Evolutionary conservation across 2,329 filamentous ascomycete species (phyloP).

Genomic region (Fusarium floridanum): DNA sequence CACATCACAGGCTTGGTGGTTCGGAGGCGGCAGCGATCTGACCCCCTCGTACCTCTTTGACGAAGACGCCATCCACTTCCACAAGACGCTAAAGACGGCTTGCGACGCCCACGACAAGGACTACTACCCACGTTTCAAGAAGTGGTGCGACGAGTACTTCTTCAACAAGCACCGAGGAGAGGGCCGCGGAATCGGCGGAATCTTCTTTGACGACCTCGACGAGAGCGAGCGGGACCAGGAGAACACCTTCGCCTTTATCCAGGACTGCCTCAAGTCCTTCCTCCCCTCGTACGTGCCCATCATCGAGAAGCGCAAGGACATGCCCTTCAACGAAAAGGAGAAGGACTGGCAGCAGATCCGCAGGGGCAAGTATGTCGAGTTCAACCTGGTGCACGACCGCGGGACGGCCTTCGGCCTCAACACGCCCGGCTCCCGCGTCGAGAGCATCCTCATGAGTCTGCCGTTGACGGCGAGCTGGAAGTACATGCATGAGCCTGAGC

Average conservation of each 20-base stretch:
- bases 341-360: slow-evolving; percentile 98
- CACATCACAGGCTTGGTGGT: slow-evolving; percentile 93
- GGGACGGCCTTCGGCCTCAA: slow-evolving; percentile 95
- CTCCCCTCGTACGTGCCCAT: slow-evolving; percentile 93
- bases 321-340: slow-evolving; percentile 87
- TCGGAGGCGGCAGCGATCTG: slow-evolving; percentile 93
- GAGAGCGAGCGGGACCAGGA: slow-evolving; percentile 88
- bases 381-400: slow-evolving; percentile 96
- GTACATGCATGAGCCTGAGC: slow-evolving; percentile 91
- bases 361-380: slow-evolving; percentile 96
- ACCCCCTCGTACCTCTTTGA: slow-evolving; percentile 96
- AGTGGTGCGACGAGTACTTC: slow-evolving; percentile 99
- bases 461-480: slow-evolving; percentile 93
- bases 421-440: slow-evolving; percentile 89
- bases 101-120: slow-evolving; percentile 93
- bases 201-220: slow-evolving; percentile 99
- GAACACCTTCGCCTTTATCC: slow-evolving; percentile 89
- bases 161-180: slow-evolving; percentile 92
- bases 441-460: slow-evolving; percentile 98
- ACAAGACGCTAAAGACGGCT: slow-evolving; percentile 89
- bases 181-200: slow-evolving; percentile 89
- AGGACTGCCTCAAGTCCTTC: slow-evolving; percentile 88
- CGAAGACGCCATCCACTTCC: slow-evolving; percentile 97
- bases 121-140: slow-evolving; percentile 96
- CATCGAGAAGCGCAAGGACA: slow-evolving; percentile 87